phyloP scores from a whole-genome alignment of 2,329 filamentous ascomycete genomes.

The Diplodia sapinea region DNA sequence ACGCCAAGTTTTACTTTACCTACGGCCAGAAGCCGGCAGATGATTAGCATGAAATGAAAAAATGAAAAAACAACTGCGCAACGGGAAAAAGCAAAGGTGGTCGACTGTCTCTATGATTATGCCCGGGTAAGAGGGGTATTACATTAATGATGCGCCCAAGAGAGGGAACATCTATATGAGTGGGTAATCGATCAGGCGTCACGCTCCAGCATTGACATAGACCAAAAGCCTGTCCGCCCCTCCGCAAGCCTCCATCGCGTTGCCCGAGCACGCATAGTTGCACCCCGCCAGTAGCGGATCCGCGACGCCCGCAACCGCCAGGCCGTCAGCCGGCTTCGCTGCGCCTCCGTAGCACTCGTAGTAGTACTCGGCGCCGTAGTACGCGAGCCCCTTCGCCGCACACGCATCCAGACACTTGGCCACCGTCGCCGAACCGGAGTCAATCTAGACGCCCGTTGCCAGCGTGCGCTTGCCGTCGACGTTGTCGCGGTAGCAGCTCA shows the following conservation, averaged over 20 bases:
- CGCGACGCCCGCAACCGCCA: not conserved
- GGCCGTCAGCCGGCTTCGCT: conserved; percentile 33
- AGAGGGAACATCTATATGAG: not conserved
- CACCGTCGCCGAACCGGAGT: not conserved
- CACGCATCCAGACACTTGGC: conserved; percentile 26
- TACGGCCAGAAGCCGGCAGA: conserved; percentile 41
- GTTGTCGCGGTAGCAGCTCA: conserved; percentile 21
- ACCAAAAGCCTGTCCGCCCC: conserved; percentile 14
- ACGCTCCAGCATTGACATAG: conserved; percentile 16
- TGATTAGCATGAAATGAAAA: not conserved
- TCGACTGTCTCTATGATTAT: not conserved
- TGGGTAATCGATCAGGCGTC: no score
- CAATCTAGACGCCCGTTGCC: not conserved
- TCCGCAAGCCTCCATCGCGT: conserved; percentile 24
- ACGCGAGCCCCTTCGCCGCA: conserved; percentile 35
- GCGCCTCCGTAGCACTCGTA: conserved; percentile 46
- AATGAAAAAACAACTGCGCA: not conserved
- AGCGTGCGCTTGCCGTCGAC: conserved; percentile 4
- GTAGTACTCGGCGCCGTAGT: conserved; percentile 40
- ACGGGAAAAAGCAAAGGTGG: not conserved
- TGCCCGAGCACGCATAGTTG: conserved; percentile 23
- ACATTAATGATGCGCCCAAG: conserved; percentile 4
- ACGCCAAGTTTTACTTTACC: conserved; percentile 45
- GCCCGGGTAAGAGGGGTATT: not conserved
- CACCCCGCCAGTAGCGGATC: conserved; percentile 16